These are phyloP conservation scores for Aspergillus aculeatus DNA, from an alignment of 2,329 filamentous ascomycete species.

Conservation along the genomic window DNA sequence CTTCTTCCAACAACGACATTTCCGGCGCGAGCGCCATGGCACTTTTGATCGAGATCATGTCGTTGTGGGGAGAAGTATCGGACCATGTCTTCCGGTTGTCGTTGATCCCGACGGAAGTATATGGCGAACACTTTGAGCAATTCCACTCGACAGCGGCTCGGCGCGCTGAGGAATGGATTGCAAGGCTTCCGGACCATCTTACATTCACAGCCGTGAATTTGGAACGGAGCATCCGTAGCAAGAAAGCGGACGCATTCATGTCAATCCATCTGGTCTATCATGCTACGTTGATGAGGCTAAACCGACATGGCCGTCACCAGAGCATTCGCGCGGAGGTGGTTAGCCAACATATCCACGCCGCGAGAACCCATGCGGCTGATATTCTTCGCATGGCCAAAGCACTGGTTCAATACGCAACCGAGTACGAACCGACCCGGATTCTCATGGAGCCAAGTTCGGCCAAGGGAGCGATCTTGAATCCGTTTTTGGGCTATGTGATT, in stretches of 20 bases:
- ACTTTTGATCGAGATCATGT: slow-evolving; percentile 61
- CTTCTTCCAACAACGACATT: slow-evolving; percentile 39
- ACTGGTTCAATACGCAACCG: slow-evolving; percentile 24
- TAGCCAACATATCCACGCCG: slow-evolving; percentile 48
- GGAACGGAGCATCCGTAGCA: slow-evolving; percentile 52
- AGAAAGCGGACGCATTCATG: slow-evolving; percentile 59
- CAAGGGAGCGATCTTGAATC: slow-evolving; percentile 52
- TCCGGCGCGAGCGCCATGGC: slow-evolving; percentile 54
- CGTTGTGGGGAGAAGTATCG: slow-evolving; percentile 66
- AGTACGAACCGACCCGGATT: slow-evolving; percentile 22
- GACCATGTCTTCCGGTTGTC: slow-evolving; percentile 57
- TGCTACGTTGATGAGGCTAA: slow-evolving; percentile 62
- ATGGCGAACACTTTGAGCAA: slow-evolving; percentile 48
- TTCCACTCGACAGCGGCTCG: slow-evolving; percentile 55
- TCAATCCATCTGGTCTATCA: slow-evolving; percentile 68
- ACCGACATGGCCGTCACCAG: slow-evolving; percentile 56
- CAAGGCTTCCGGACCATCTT: slow-evolving; percentile 56
- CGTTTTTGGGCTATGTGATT: slow-evolving; percentile 62
- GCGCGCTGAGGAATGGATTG: slow-evolving; percentile 59
- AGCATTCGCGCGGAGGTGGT: slow-evolving; percentile 45
- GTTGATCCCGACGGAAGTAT: slow-evolving; percentile 44
- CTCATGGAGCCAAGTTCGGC: slow-evolving; percentile 20
- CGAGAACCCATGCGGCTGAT: slow-evolving; percentile 54
- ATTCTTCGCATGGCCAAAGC: slow-evolving; percentile 48
- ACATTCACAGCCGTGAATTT: slow-evolving; percentile 58